Conservation (phyloP, 345 rosid genomes). For the Corymbia maculata region DNA sequence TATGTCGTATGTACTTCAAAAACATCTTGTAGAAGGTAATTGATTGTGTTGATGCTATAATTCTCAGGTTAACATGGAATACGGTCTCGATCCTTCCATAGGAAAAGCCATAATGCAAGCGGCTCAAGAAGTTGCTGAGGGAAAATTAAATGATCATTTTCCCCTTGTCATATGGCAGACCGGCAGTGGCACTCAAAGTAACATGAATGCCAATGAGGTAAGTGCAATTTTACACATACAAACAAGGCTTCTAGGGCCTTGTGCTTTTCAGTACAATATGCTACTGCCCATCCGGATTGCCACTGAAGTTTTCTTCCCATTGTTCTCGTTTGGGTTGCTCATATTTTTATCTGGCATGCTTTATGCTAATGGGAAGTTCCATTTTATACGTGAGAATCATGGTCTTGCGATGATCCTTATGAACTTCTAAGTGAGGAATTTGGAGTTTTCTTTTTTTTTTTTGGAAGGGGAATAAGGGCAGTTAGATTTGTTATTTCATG, state of each 20-base stretch:
- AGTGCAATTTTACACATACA: neutral
- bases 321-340: neutral
- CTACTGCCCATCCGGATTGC: neutral
- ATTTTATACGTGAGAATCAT: neutral
- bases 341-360: neutral
- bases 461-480: neutral
- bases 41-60: neutral
- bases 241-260: neutral
- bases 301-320: neutral
- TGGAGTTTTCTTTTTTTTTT: neutral
- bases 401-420: neutral
- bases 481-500: neutral
- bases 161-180: slow-evolving; percentile 98
- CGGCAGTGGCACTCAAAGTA: slow-evolving; percentile 99
- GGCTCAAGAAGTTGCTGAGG: slow-evolving; percentile 89
- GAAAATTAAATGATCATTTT: slow-evolving; percentile 78
- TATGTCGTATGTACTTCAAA: neutral
- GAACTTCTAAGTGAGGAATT: neutral
- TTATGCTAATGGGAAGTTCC: neutral
- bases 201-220: slow-evolving; percentile 99
- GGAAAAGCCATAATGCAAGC: slow-evolving; percentile 94
- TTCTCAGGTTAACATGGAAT: slow-evolving; percentile 77
- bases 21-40: neutral
- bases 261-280: neutral
- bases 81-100: slow-evolving; percentile 78